Conservation (phyloP, 2,329 filamentous ascomycete genomes). For the Aspergillus sp. region DNA sequence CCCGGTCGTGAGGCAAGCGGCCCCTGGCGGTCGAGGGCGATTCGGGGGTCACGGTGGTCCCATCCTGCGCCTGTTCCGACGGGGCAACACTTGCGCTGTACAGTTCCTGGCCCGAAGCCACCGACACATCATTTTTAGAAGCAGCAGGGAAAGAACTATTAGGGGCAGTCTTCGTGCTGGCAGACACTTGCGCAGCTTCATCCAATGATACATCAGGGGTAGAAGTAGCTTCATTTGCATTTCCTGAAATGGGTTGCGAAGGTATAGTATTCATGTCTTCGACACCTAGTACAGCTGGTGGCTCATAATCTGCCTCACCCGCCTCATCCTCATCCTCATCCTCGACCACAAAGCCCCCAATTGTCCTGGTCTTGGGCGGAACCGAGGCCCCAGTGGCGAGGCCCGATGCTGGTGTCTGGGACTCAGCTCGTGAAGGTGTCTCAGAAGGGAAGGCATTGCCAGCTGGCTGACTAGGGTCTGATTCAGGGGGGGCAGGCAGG, state of each 20-base stretch:
- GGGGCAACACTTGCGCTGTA: conserved; percentile 38
- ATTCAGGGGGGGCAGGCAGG: conserved; percentile 25
- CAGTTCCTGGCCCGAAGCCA: conserved; percentile 38
- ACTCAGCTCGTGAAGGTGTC: conserved; percentile 37
- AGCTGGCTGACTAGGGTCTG: conserved; percentile 31
- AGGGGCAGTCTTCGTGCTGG: conserved; percentile 50
- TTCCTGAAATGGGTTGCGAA: conserved; percentile 58
- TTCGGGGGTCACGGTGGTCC: conserved; percentile 44
- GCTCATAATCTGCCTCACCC: conserved; percentile 56
- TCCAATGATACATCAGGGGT: conserved; percentile 63
- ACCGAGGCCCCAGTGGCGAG: conserved; percentile 34
- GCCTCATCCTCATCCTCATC: conserved; percentile 61
- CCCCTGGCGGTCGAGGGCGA: conserved; percentile 50
- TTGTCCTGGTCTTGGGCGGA: conserved; percentile 52
- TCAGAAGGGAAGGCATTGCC: conserved; percentile 33
- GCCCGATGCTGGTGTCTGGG: conserved; percentile 36
- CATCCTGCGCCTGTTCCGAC: conserved; percentile 35
- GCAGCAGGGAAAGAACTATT: conserved; percentile 53
- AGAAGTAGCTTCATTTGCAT: conserved; percentile 57
- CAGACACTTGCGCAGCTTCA: conserved; percentile 56
- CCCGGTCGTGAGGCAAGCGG: conserved; percentile 69
- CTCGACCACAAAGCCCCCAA: conserved; percentile 65
- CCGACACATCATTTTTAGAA: conserved; percentile 45
- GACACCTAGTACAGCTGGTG: conserved; percentile 51
- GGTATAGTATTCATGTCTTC: conserved; percentile 52